Percentiles rank a stretch among this genome's conserved stretches.
phyloP scores from a whole-genome alignment of 1,139 yeast genomes.

The Debaryomyces coudertii region DNA sequence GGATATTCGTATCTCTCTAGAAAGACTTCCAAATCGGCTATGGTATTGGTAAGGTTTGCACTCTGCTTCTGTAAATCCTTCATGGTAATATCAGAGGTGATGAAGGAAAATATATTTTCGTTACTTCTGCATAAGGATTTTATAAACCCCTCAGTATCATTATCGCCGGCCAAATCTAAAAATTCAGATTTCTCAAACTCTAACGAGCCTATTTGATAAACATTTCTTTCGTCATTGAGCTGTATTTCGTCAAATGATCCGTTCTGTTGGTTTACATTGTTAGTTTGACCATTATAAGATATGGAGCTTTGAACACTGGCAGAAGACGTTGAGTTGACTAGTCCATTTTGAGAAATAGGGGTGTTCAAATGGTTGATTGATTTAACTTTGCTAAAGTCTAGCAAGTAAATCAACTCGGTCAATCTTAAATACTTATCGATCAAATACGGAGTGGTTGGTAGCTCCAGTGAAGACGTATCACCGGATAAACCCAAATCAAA shows the following conservation, averaged over 20 bases:
- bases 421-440: slow-evolving; percentile 67
- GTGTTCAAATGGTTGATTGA: neutral
- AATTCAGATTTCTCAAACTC: slow-evolving; percentile 57
- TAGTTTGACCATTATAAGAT: slow-evolving; percentile 10
- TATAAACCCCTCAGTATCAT: slow-evolving; percentile 54
- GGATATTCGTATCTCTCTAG: slow-evolving; percentile 48
- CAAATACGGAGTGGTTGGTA: slow-evolving; percentile 69
- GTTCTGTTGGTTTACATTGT: neutral
- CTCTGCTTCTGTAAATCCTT: slow-evolving; percentile 53
- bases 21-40: slow-evolving; percentile 36
- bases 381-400: slow-evolving; percentile 26
- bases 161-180: slow-evolving; percentile 49
- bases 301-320: slow-evolving; percentile 12
- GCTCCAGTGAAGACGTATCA: slow-evolving; percentile 52
- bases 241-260: slow-evolving; percentile 15
- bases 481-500: slow-evolving; percentile 51
- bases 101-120: slow-evolving; percentile 50
- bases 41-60: slow-evolving; percentile 37
- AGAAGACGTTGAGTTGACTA: slow-evolving; percentile 9
- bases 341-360: slow-evolving; percentile 4
- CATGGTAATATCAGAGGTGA: slow-evolving; percentile 48
- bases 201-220: slow-evolving; percentile 57
- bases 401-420: slow-evolving; percentile 57
- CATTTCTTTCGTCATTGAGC: slow-evolving; percentile 28
- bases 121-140: slow-evolving; percentile 50